Conservation (phyloP, 2,329 filamentous ascomycete genomes). For the Orbilia brochopaga region DNA sequence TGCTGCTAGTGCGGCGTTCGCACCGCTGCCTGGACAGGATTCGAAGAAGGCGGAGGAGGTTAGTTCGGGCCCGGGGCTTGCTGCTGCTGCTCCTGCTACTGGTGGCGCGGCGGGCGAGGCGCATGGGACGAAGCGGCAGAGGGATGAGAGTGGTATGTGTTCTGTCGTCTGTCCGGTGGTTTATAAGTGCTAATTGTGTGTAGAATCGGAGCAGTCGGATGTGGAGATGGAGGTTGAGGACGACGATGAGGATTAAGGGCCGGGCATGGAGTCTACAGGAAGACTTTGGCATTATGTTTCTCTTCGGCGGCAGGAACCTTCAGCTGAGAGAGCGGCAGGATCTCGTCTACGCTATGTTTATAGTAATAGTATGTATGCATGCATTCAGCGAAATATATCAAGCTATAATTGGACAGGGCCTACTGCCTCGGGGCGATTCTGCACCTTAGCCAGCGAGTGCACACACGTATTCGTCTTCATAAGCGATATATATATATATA, state of each 20-base stretch:
- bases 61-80: constrained; percentile 22
- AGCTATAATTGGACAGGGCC: too few species aligned
- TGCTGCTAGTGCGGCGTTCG: constrained; percentile 58
- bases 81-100: constrained; percentile 14
- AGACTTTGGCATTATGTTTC: too few species aligned
- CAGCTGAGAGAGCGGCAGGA: too few species aligned
- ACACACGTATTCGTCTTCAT: too few species aligned
- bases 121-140: constrained; percentile 53
- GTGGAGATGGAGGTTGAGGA: constrained; percentile 55
- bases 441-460: too few species aligned
- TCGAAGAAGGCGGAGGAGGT: constrained; percentile 56
- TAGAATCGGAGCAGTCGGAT: constrained; percentile 50
- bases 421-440: too few species aligned
- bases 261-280: too few species aligned
- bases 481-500: too few species aligned
- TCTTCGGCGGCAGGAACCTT: too few species aligned
- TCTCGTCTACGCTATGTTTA: too few species aligned
- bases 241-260: constrained; percentile 52
- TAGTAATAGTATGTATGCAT: too few species aligned
- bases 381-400: too few species aligned
- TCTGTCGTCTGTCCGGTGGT: not conserved
- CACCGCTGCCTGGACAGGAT: constrained; percentile 55
- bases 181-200: not conserved
- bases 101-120: constrained; percentile 32
- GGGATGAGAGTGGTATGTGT: constrained; percentile 54